Base-by-base conservation (phyloP, 768 basidiomycete species). In the Boletus sp. region DNA sequence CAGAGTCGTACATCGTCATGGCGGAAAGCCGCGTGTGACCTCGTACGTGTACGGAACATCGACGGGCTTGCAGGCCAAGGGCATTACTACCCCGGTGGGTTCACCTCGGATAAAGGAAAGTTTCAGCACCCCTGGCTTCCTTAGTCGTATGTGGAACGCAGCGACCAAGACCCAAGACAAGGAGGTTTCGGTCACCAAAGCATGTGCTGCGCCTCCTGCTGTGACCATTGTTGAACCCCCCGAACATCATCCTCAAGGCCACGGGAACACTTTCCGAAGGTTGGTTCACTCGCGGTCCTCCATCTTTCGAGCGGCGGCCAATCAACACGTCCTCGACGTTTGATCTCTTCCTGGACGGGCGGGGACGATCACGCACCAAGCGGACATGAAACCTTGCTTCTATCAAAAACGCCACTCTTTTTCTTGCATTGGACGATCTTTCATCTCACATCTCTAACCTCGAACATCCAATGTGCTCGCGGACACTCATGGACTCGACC, bases 101-200 rank as follows among this genome's bases (percentile, higher is more conserved):
- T 69, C 63, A 2, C 59, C 62, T 17, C 64, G 71, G 41, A 59
- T 67, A 54, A 73, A 62, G 45, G 67, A 74, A 42, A 80, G 78
- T 57, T 66, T 73, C 29, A 80, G 78, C 52, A 73, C 77, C 60
- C 75, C 79, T 66, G 45, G 73, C 24, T 86, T 90, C 68, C 75
- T 89, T 48, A 88, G 84, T 62, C 79, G 88, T 30, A 87, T 90
- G 85, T 89, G 87, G 84, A 88, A 81, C 36, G 84, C 81, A 11
- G 84, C 85, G 49, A 80, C 73, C 28, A 79, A 80, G 66, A 61
- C 59, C 3, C 70, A 67, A 42, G 72, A 77, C 55, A 71, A 62
- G 64, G 66, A 71, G 10, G 55, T 42, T 48, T 42, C 54, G 8
- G 18, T 39, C 30, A 41, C 42, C 5, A 70, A 60, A 35, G 33